Conservation (phyloP, 139 green algal species). For the Eudorina sp. region DNA sequence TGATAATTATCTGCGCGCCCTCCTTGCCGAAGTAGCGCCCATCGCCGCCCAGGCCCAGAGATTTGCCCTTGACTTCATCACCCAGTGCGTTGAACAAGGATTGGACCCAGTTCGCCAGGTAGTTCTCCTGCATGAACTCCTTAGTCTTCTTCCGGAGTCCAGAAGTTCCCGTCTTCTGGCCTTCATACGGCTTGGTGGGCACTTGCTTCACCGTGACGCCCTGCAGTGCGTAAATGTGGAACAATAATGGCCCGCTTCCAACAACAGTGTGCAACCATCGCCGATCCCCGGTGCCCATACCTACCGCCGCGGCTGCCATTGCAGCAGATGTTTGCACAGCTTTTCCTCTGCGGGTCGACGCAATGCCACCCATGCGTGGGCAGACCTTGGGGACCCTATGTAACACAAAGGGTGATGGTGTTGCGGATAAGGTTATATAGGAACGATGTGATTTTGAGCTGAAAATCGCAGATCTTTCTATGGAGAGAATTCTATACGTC, state of each 20-base stretch:
- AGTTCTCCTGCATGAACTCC: conserved; percentile 94
- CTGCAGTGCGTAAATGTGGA: conserved; percentile 39
- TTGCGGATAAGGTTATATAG: conserved; percentile 4
- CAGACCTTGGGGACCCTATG: background rate
- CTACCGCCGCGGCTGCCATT: conserved; percentile 25
- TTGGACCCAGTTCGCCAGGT: conserved; percentile 99
- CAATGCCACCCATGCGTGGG: background rate
- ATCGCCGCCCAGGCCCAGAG: conserved; percentile 95
- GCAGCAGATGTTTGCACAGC: background rate
- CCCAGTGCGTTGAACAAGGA: conserved; percentile 94
- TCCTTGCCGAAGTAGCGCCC: conserved; percentile 99
- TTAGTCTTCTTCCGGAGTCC: conserved; percentile 98
- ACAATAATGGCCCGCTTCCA: background rate
- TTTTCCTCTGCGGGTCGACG: background rate
- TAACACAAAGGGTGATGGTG: background rate
- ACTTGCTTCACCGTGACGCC: conserved; percentile 80
- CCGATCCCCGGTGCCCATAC: background rate
- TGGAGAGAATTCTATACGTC: background rate
- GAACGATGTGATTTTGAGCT: background rate
- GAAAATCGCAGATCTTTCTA: background rate
- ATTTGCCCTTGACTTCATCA: conserved; percentile 88
- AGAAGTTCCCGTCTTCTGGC: conserved; percentile 98
- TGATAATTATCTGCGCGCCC: conserved; percentile 97
- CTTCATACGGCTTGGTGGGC: conserved; percentile 95
- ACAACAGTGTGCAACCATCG: background rate